Conservation (phyloP, 2,329 filamentous ascomycete genomes). For the Talaromyces marneffei region DNA sequence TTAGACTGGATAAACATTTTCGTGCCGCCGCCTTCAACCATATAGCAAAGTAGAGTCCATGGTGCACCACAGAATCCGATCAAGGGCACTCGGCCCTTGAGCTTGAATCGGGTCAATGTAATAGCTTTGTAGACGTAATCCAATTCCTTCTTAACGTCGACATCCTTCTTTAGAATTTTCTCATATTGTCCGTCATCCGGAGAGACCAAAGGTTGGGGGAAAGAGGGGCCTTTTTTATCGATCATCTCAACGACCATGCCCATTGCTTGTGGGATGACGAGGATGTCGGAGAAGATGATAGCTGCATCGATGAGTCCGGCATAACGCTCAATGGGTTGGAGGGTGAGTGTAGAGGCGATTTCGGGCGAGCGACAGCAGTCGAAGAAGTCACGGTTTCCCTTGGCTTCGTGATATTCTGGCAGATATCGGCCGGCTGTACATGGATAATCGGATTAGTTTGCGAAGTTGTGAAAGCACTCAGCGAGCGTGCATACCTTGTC, state of each 20-base stretch:
- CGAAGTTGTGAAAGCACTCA: not conserved
- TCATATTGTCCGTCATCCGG: conserved; percentile 80
- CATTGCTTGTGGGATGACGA: conserved; percentile 96
- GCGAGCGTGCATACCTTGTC: conserved; percentile 63
- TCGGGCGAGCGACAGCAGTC: conserved; percentile 92
- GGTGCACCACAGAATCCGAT: conserved; percentile 96
- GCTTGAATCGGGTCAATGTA: conserved; percentile 79
- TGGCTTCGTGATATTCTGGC: conserved; percentile 94
- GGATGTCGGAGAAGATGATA: conserved; percentile 98
- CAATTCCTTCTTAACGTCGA: conserved; percentile 79
- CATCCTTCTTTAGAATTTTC: conserved; percentile 66
- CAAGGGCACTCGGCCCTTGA: conserved; percentile 80
- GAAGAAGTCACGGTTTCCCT: conserved; percentile 89
- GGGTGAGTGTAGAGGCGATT: conserved; percentile 83
- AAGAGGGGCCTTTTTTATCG: conserved; percentile 93
- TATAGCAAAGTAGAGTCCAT: conserved; percentile 96
- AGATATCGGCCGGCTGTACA: conserved; percentile 82
- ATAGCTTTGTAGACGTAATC: conserved; percentile 96
- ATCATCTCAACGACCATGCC: conserved; percentile 99
- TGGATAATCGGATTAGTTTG: not conserved
- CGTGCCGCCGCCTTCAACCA: conserved; percentile 95
- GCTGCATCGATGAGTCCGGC: conserved; percentile 87
- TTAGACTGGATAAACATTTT: conserved; percentile 93
- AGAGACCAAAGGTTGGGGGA: conserved; percentile 73
- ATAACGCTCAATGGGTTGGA: conserved; percentile 91